Evolutionary conservation across 2,329 filamentous ascomycete species (phyloP), one percentile per base, ranked within the genome.

Genomic region (Fusarium chlamydosporum): DNA sequence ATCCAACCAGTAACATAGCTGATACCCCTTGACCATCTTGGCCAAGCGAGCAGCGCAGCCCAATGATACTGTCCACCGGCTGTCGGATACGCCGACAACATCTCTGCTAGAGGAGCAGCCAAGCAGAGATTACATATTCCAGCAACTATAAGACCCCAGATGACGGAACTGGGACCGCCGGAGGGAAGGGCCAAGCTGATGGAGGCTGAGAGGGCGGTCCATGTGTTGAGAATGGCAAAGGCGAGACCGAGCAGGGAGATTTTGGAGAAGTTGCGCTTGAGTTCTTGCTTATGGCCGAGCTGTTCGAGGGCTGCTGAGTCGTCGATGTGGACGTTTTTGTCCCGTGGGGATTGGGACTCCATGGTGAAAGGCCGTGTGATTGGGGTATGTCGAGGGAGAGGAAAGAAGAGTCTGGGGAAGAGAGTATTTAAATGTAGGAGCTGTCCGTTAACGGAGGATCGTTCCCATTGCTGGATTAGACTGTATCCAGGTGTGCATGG

Each of bases 1-100:
- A 89, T 91, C 90, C 90, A 93, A 29, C 91, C 91, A 0, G 90
- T 92, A 46, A 89, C 85, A 82, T 90, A 93, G 46, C 88, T 90
- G 12, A 92, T 83, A 31, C 88, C 80, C 1, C 88, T 86, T 18
- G 87, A 85, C 82, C 84, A 90, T 56, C 78, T 79, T 61, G 84
- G 82, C 82, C 88, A 89, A 33, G 86, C 84, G 65, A 92, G 80
- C 51, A 88, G 80, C 56, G 90, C 89, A 4, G 89, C 91, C 91
- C 90, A 92, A 75, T 92, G 89, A 68, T 93, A 92, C 77, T 90
- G 86, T 15, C 86, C 89, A 67, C 85, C 86, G 4, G 86, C 86
- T 3, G 82, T 85, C 2, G 83, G 83, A 60, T 89, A 92, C 0
- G 89, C 88, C 0, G 88, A 90, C 11, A 92, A 80, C 73, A 92